Percentiles rank a stretch among this genome's conserved stretches.
Conservation (phyloP, 148 eudicot species). For the Camellia lanceoleosa region DNA sequence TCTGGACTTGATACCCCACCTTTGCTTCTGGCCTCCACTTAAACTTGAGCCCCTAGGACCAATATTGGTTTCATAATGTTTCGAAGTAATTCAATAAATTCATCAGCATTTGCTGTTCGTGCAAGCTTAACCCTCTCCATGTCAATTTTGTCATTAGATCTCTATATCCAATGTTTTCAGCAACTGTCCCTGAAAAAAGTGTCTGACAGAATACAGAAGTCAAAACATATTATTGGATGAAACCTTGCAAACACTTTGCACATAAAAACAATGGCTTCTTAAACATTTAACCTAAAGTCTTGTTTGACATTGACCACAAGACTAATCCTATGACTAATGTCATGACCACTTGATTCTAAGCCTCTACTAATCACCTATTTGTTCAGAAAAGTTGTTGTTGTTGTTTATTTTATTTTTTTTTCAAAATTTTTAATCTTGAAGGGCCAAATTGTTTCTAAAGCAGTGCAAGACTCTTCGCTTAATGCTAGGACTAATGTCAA, state of each 20-base stretch:
- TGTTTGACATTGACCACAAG: constrained; percentile 3
- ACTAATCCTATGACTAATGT: background rate
- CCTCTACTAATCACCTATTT: background rate
- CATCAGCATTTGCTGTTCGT: constrained; percentile 88
- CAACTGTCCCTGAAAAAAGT: constrained; percentile 84
- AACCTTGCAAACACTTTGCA: background rate
- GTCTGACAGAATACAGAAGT: constrained; percentile 41
- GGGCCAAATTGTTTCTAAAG: background rate
- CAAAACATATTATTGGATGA: background rate
- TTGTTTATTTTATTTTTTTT: background rate
- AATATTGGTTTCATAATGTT: constrained; percentile 65
- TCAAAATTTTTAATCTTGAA: background rate
- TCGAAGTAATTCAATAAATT: constrained; percentile 71
- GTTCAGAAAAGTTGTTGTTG: background rate
- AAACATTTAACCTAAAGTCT: background rate
- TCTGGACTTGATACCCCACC: constrained; percentile 31
- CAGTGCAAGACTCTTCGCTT: background rate
- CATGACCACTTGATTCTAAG: background rate
- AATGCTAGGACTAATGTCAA: background rate
- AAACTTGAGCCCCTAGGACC: constrained; percentile 84
- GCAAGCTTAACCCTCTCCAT: constrained; percentile 74
- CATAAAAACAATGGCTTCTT: background rate
- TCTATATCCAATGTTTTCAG: constrained; percentile 92
- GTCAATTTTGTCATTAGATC: constrained; percentile 67
- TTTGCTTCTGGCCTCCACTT: constrained; percentile 99